Percentiles rank a stretch among this genome's conserved stretches.
phyloP scores from a whole-genome alignment of 805 yeast genomes.

The Geotrichum ghanense region DNA sequence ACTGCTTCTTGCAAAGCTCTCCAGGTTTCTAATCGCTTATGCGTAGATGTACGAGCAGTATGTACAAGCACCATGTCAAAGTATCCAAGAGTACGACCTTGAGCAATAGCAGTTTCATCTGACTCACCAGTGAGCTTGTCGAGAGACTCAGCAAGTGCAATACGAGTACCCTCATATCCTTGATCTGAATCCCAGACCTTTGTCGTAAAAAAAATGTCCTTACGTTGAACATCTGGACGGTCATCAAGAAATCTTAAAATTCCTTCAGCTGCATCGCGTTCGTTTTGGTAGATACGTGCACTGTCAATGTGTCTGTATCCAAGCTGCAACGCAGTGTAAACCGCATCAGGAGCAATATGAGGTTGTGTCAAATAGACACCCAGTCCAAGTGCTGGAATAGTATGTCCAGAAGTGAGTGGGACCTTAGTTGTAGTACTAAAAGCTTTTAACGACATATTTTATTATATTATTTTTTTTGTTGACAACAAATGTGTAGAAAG shows the following conservation, averaged over 20 bases:
- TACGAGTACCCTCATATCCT: constrained; percentile 26
- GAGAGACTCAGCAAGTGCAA: constrained; percentile 47
- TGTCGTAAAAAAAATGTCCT: constrained; percentile 43
- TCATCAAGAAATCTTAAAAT: constrained; percentile 38
- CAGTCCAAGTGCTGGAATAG: constrained; percentile 11
- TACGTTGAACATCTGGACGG: constrained; percentile 31
- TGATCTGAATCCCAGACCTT: constrained; percentile 61
- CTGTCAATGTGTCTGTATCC: constrained; percentile 73
- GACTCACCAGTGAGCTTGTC: constrained; percentile 27
- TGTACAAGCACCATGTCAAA: constrained; percentile 63
- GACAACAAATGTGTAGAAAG: no score
- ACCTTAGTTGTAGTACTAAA: no score
- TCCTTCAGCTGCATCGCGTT: constrained; percentile 49
- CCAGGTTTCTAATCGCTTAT: constrained; percentile 37
- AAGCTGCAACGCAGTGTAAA: constrained; percentile 37
- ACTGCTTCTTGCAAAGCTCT: constrained; percentile 46
- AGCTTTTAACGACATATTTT: no score
- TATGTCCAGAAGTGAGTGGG: neutral
- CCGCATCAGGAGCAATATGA: neutral
- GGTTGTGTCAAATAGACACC: constrained; percentile 8
- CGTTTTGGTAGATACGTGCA: constrained; percentile 60
- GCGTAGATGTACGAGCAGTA: constrained; percentile 28
- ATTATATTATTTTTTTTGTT: no score
- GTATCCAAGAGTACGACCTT: constrained; percentile 33
- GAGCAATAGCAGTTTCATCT: neutral